phyloP scores from a whole-genome alignment of 257 asterid species.

The Euphrasia confusa region DNA sequence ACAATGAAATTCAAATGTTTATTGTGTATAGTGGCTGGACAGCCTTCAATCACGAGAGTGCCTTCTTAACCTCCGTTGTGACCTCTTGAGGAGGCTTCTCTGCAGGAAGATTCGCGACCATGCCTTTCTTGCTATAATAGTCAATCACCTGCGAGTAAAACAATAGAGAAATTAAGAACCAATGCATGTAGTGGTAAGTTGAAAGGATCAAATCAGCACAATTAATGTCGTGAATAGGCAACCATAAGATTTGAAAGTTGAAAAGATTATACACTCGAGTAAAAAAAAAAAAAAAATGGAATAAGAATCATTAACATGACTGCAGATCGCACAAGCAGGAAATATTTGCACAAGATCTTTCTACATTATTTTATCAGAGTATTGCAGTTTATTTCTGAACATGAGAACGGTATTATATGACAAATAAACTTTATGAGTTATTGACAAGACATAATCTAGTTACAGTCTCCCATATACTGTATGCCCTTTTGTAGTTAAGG shows the following conservation, averaged over 20 bases:
- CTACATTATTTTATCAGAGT: not conserved
- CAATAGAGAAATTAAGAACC: not conserved
- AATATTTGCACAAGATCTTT: not conserved
- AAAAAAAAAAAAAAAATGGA: not conserved
- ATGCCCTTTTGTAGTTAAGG: not conserved
- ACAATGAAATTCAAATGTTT: not conserved
- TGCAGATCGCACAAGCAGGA: not conserved
- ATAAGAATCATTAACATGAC: not conserved
- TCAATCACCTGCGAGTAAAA: slow-evolving; percentile 52
- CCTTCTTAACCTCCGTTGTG: slow-evolving; percentile 57
- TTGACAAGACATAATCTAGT: not conserved
- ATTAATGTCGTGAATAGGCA: not conserved
- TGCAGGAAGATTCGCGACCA: slow-evolving; percentile 67
- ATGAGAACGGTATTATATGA: not conserved
- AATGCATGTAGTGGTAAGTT: not conserved
- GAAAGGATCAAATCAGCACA: not conserved
- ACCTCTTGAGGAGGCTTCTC: slow-evolving; percentile 74
- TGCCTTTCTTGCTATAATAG: slow-evolving; percentile 59
- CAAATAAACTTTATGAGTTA: not conserved
- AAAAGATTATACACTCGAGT: not conserved
- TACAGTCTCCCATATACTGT: too few relatives aligned
- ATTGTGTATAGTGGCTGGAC: not conserved
- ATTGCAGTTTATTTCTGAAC: not conserved
- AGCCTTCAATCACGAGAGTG: slow-evolving; percentile 39
- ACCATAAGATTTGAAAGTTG: slow-evolving; percentile 1